A percentile compares a stretch with the other conserved stretches of the same genome.
phyloP scores from a whole-genome alignment of 257 asterid species.

The Ocimum tenuiflorum region DNA sequence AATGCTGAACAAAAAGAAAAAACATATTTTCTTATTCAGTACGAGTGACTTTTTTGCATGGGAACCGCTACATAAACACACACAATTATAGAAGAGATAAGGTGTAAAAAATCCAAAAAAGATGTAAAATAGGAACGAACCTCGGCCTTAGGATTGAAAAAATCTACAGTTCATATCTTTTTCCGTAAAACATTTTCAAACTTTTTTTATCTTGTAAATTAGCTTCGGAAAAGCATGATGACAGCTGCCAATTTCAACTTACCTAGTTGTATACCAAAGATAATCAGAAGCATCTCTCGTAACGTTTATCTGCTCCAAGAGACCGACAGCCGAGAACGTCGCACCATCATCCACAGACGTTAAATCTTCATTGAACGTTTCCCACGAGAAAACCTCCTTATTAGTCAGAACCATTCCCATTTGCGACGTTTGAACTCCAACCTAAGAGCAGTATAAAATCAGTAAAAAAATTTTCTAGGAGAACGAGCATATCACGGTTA shows the following conservation, averaged over 20 bases:
- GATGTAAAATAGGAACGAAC: no score
- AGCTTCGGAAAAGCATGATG: no score
- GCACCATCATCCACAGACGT: slow-evolving; percentile 58
- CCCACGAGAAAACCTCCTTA: slow-evolving; percentile 65
- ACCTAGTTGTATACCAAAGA: slow-evolving; percentile 83
- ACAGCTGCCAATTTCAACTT: slow-evolving; percentile 19
- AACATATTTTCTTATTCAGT: no score
- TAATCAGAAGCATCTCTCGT: slow-evolving; percentile 84
- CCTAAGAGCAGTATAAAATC: slow-evolving; percentile 31
- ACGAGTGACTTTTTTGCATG: no score
- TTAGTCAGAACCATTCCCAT: slow-evolving; percentile 68
- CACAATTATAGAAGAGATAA: no score
- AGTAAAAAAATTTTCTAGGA: neutral
- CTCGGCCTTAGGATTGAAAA: no score
- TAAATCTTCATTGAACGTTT: slow-evolving; percentile 74
- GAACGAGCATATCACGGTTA: neutral
- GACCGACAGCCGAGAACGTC: slow-evolving; percentile 60
- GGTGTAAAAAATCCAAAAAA: no score
- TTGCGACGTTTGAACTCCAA: slow-evolving; percentile 85
- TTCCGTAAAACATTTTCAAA: no score
- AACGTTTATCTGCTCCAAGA: slow-evolving; percentile 87
- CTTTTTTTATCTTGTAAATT: no score
- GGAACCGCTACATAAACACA: no score
- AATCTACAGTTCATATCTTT: no score
- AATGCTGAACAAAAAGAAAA: no score